These are phyloP conservation scores for Rhynchosporium secalis DNA, from an alignment of 2,329 filamentous ascomycete genomes.

Conservation along the genomic window DNA sequence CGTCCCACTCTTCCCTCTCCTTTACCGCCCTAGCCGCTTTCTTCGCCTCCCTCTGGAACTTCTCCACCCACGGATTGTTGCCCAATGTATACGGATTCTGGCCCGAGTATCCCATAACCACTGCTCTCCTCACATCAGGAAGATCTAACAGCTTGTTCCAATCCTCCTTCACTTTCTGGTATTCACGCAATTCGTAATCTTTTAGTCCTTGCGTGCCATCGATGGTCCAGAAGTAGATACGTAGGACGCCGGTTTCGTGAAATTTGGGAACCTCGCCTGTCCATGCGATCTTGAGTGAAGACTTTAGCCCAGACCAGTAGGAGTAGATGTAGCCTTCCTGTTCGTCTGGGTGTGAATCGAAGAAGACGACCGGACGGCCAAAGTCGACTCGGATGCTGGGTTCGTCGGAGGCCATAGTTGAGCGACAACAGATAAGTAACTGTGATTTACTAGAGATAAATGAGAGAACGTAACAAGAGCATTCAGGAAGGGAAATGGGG, in stretches of 20 bases:
- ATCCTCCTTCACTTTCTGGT: conserved; percentile 29
- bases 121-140: conserved; percentile 30
- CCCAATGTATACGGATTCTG: conserved; percentile 35
- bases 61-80: conserved; percentile 28
- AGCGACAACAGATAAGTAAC: neutral
- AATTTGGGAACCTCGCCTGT: conserved; percentile 34
- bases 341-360: conserved; percentile 36
- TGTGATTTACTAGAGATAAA: neutral
- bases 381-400: conserved; percentile 21
- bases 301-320: conserved; percentile 30
- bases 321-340: conserved; percentile 33
- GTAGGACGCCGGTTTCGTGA: conserved; percentile 29
- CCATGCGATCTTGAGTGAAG: conserved; percentile 30
- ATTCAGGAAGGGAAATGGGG: neutral
- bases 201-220: conserved; percentile 32
- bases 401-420: conserved; percentile 9
- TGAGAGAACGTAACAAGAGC: neutral
- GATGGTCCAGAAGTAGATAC: conserved; percentile 33
- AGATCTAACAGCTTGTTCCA: conserved; percentile 31
- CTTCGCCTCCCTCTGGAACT: conserved; percentile 24
- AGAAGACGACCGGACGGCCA: conserved; percentile 33
- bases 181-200: conserved; percentile 34
- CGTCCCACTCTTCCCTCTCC: conserved; percentile 11
- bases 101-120: conserved; percentile 33
- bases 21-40: conserved; percentile 9